phyloP scores from a whole-genome alignment of 371 early-diverging fungal genomes.

The Chytridiales sp. region DNA sequence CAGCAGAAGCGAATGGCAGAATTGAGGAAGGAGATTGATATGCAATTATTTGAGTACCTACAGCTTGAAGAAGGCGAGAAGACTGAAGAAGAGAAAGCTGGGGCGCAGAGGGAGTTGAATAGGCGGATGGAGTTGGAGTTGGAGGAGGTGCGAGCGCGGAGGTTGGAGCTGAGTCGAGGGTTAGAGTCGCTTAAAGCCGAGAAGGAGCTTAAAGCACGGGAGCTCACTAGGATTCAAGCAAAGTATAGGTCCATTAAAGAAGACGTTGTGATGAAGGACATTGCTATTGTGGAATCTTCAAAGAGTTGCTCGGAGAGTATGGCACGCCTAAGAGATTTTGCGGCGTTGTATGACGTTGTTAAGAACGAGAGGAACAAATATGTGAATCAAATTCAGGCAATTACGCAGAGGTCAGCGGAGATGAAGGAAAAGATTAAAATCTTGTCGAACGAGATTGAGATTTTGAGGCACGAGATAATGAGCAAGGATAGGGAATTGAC shows the following conservation, averaged over 20 bases:
- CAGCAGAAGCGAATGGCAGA: conserved; percentile 33
- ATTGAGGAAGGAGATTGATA: conserved; percentile 48
- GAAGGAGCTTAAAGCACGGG: conserved; percentile 52
- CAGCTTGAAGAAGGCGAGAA: conserved; percentile 46
- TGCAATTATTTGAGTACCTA: conserved; percentile 43
- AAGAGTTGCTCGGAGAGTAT: conserved; percentile 49
- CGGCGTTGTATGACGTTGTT: conserved; percentile 52
- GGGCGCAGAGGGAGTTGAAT: conserved; percentile 37
- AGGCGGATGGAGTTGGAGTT: conserved; percentile 46
- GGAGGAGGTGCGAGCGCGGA: conserved; percentile 27
- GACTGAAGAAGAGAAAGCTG: conserved; percentile 37
- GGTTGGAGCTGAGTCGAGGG: conserved; percentile 21
- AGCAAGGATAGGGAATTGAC: conserved; percentile 55
- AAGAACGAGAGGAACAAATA: conserved; percentile 62
- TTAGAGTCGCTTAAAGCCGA: conserved; percentile 44
- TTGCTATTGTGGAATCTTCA: conserved; percentile 46
- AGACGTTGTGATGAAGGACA: conserved; percentile 42
- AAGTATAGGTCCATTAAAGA: conserved; percentile 44
- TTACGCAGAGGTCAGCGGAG: conserved; percentile 53
- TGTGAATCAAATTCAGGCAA: conserved; percentile 57
- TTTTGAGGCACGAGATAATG: conserved; percentile 52
- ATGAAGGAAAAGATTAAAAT: conserved; percentile 62
- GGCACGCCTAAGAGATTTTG: conserved; percentile 49
- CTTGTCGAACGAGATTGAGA: conserved; percentile 56
- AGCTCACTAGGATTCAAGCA: conserved; percentile 48